A percentile compares a stretch with the other conserved stretches of the same genome.
phyloP scores from a whole-genome alignment of 768 basidiomycete species.

The Termitomyces bulborhizus region DNA sequence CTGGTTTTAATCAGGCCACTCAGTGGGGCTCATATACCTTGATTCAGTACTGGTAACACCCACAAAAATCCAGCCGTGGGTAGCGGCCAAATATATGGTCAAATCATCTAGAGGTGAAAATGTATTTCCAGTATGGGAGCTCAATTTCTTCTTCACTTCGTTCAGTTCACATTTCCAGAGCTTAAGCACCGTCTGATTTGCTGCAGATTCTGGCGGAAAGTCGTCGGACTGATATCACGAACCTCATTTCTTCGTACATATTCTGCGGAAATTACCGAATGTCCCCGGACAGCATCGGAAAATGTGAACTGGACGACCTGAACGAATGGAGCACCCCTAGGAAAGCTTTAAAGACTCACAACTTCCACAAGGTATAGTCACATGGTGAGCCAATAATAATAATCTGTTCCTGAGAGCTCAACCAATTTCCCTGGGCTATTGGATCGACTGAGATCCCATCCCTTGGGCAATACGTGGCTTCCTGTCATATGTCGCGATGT shows the following conservation, averaged over 20 bases:
- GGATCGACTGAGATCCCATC: not conserved
- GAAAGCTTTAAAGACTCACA: not conserved
- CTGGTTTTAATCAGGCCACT: constrained; percentile 1
- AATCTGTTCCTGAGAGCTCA: not conserved
- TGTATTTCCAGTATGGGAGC: not conserved
- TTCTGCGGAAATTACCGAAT: no score
- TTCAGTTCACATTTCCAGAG: no score
- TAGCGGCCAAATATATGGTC: not conserved
- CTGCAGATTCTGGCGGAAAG: no score
- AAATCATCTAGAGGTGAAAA: not conserved
- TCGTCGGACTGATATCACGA: no score
- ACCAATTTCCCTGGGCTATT: not conserved
- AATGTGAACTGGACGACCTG: no score
- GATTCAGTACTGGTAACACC: not conserved
- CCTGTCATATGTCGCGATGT: no score
- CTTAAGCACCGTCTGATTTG: no score
- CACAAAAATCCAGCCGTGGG: not conserved
- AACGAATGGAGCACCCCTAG: not conserved
- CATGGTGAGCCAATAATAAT: not conserved
- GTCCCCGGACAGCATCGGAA: no score
- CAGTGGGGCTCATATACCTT: not conserved
- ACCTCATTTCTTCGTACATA: no score
- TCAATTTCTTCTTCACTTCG: no score
- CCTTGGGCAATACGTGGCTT: not conserved
- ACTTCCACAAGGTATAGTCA: not conserved